Base-by-base conservation (phyloP, 345 rosid species). In the Lagerstroemia speciosa region DNA sequence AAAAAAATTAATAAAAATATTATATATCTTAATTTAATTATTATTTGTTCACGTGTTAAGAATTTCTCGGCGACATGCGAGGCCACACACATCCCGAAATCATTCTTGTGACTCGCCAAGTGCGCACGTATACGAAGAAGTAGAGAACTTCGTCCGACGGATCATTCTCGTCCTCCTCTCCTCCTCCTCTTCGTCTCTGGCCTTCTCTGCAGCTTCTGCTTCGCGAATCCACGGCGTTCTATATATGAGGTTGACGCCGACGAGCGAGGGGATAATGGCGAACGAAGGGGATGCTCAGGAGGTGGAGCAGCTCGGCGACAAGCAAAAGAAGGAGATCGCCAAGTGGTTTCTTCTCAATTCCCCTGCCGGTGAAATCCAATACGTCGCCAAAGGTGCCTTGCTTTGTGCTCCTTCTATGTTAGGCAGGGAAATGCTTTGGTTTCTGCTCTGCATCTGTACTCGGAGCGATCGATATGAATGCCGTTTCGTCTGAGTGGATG, bases 321-420 rank as follows among this genome's bases (percentile, higher is more conserved):
- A 85, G 46, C 98, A 89, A 74, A 94, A 88, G 87, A 89, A 82
- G 79, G 98, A 94, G 79, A 94, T 94, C 84, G 97, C 99, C 8
- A 94, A 88, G 79, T 94, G 99, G 99, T 92, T 94, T 83, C 89
- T 94, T 68, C 92, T 92, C 80, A 88, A 94, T 77, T 76, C 99
- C 66, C 98, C 99, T 41, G 84, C 87, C 50, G 99, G 98, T 5
- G 99, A 94, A 89, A 94, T 94, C 89, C 90, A 89, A 80, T 94
- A 83, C 85, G 84, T 92, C 34, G 95, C 92, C 63, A 91, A 91
- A 88, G 99, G 99, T 91, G n/a, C n/a, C n/a, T n/a, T n/a, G n/a
- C 78, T 46, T 71, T 55, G n/a, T n/a, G n/a, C 48, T 30, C 46
- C 3, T 48, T 34, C 38, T 0, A 57, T n/a, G 31, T 55, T 7